These are phyloP conservation scores for Salpingoeca rosetta DNA, from an alignment of 78 protist species.

Conservation along the genomic window DNA sequence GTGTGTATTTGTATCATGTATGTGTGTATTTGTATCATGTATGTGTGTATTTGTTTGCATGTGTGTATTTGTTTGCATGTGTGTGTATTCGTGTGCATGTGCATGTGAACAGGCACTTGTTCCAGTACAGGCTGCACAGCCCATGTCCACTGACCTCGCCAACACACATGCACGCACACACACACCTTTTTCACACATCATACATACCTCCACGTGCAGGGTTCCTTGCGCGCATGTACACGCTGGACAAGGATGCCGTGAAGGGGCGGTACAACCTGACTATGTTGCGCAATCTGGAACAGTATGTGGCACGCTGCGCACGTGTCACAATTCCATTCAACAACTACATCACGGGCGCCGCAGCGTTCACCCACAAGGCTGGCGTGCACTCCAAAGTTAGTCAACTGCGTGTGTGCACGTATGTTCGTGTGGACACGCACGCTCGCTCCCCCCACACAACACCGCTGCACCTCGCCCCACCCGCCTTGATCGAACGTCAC, in stretches of 20 bases:
- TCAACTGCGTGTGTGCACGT: not conserved
- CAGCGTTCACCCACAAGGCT: slow-evolving; percentile 79
- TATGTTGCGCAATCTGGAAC: slow-evolving; percentile 12
- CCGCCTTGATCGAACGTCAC: not conserved
- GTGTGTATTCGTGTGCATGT: too few species aligned
- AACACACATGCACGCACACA: too few species aligned
- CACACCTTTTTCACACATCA: too few species aligned
- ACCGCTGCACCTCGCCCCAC: not conserved
- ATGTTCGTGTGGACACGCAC: not conserved
- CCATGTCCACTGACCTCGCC: too few species aligned
- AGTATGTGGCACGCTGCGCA: slow-evolving; percentile 48
- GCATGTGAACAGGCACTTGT: too few species aligned
- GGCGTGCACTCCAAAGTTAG: slow-evolving; percentile 70
- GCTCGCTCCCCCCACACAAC: not conserved
- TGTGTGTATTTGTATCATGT: too few species aligned
- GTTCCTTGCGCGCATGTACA: slow-evolving; percentile 61
- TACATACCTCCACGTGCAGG: not conserved
- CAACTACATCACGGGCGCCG: slow-evolving; percentile 47
- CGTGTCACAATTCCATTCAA: slow-evolving; percentile 63
- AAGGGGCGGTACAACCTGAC: slow-evolving; percentile 21
- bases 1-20: too few species aligned
- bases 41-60: too few species aligned
- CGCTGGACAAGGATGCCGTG: slow-evolving; percentile 29
- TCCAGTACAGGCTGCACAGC: too few species aligned
- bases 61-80: too few species aligned